Base-by-base conservation (phyloP, 106 monocot species). In the Iris macrosiphon region DNA sequence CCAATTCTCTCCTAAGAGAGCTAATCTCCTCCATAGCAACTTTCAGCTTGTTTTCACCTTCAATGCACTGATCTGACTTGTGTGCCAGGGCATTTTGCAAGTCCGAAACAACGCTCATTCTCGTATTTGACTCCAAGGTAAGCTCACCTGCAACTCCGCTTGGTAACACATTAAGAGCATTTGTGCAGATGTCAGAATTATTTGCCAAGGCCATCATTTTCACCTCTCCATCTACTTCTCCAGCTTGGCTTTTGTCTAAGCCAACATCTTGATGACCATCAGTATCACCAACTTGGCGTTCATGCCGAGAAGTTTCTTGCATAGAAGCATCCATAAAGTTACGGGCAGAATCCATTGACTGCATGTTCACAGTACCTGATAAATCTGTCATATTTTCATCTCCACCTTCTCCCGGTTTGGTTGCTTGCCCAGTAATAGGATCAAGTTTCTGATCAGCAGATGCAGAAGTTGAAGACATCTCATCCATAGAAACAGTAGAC, bases 331-430 rank as follows among this genome's bases (percentile, higher is more conserved):
- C 96, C 78, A 87, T 79, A 38, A 61, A 73, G 25, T 80, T 78
- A 18, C 52, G 75, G 7, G 60, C 45, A 43, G 51, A 50, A n/a
- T n/a, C n/a, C n/a, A n/a, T n/a, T n/a, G n/a, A n/a, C n/a, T n/a
- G n/a, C n/a, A n/a, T n/a, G n/a, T n/a, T n/a, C n/a, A n/a, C n/a
- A 53, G 61, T 65, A 33, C 77, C 69, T 7, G 72, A 72, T 21
- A 87, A 60, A 59, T 99, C 98, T 15, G 73, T 67, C 98, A 99
- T 99, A 47, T 71, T 92, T 72, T 98, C 96, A 76, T 99, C 96
- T 21, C 77, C 82, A 45, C 82, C 78, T 63, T 96, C 96, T 64
- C 62, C 60, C 47, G 63, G 50, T 63, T 85, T 96, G 30, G 24
- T 52, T 23, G 56, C 23, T 55, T 61, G 62, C 39, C 55, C 60